These are phyloP conservation scores for Leccinellum rugosiceps DNA, from an alignment of 768 basidiomycete genomes.

Conservation along the genomic window DNA sequence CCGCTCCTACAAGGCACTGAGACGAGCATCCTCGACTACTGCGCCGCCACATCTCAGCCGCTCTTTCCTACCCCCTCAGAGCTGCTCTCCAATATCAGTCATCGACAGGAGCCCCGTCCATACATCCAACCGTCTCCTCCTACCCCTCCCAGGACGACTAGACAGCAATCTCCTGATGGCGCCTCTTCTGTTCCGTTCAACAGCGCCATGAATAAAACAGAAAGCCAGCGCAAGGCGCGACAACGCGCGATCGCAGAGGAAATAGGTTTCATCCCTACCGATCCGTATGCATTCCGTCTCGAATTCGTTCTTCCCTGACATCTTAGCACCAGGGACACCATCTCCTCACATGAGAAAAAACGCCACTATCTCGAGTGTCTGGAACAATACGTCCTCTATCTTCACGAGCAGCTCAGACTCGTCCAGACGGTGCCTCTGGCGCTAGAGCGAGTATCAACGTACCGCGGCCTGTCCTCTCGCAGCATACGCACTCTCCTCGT, in stretches of 20 bases:
- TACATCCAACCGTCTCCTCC: constrained; percentile 11
- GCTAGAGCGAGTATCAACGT: constrained; percentile 49
- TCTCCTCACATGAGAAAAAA: constrained; percentile 78
- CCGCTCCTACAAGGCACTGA: neutral
- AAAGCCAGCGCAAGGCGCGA: constrained; percentile 54
- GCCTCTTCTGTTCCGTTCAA: neutral
- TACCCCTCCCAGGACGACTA: constrained; percentile 3
- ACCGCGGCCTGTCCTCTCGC: constrained; percentile 56
- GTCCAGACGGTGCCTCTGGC: constrained; percentile 44
- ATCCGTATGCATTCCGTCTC: constrained; percentile 44
- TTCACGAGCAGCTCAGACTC: constrained; percentile 58
- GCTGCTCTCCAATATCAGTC: constrained; percentile 46
- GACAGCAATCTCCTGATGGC: constrained; percentile 15
- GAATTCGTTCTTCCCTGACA: neutral
- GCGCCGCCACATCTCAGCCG: constrained; percentile 21
- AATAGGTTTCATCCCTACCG: constrained; percentile 56
- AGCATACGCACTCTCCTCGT: constrained; percentile 71
- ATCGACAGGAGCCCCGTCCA: constrained; percentile 5
- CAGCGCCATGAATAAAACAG: constrained; percentile 30
- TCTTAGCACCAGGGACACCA: constrained; percentile 48
- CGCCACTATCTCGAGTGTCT: constrained; percentile 70
- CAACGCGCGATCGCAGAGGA: constrained; percentile 55
- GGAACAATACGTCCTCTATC: constrained; percentile 65
- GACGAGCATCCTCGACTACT: constrained; percentile 20
- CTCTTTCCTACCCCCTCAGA: constrained; percentile 69